phyloP scores from a whole-genome alignment of 2,329 filamentous ascomycete genomes.

The Fusarium secorum region DNA sequence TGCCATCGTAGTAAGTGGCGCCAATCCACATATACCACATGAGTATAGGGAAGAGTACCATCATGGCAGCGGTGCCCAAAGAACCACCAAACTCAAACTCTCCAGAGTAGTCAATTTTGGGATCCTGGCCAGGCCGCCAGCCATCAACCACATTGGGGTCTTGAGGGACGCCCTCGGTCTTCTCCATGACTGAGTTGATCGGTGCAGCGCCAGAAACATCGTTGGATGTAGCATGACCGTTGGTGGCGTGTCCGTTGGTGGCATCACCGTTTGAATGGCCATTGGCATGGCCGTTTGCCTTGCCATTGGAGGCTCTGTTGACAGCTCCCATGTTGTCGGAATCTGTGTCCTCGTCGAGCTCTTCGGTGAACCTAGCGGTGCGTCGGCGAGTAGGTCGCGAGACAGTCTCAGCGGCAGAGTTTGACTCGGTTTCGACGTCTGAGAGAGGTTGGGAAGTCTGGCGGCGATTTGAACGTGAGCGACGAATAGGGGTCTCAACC shows the following conservation, averaged over 20 bases:
- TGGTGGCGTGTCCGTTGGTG: conserved; percentile 43
- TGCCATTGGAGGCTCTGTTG: conserved; percentile 35
- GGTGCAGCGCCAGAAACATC: conserved; percentile 15
- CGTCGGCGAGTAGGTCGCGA: conserved; percentile 54
- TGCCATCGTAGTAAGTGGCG: conserved; percentile 88
- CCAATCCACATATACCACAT: conserved; percentile 99
- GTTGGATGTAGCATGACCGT: conserved; percentile 36
- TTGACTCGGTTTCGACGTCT: conserved; percentile 60
- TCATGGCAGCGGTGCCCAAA: conserved; percentile 80
- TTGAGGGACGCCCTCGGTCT: conserved; percentile 29
- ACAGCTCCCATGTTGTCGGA: conserved; percentile 41
- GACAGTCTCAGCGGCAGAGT: conserved; percentile 52
- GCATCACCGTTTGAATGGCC: conserved; percentile 26
- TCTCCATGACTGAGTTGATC: conserved; percentile 21
- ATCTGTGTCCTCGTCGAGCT: conserved; percentile 55
- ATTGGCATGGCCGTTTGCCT: conserved; percentile 40
- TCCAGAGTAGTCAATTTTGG: conserved; percentile 69
- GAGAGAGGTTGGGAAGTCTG: conserved; percentile 58
- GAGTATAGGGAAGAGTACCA: conserved; percentile 89
- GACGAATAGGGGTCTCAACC: conserved; percentile 63
- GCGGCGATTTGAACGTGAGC: conserved; percentile 58
- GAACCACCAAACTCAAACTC: conserved; percentile 88
- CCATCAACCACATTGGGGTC: conserved; percentile 55
- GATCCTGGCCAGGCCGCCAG: conserved; percentile 67
- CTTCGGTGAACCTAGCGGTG: conserved; percentile 59